A percentile compares a stretch with the other conserved stretches of the same genome.
phyloP scores from a whole-genome alignment of 345 rosid genomes.

The Physaria fendleri region DNA sequence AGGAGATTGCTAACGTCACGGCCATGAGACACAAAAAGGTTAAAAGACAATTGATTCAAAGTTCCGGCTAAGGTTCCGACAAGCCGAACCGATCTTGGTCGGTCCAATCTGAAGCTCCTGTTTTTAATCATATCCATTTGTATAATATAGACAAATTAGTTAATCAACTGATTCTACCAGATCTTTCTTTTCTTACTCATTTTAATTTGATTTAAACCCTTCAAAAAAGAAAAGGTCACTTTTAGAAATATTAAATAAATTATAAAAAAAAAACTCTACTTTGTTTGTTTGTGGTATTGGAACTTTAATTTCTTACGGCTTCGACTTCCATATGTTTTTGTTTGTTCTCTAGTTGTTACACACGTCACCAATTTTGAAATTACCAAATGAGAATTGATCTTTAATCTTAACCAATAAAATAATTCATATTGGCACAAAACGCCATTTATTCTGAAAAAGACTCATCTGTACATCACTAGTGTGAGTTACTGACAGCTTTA shows the following conservation, averaged over 20 bases:
- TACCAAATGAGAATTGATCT: slow-evolving; percentile 5
- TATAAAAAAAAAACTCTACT: background rate
- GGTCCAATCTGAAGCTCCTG: slow-evolving; percentile 29
- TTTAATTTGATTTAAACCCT: background rate
- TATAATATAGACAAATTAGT: slow-evolving; percentile 21
- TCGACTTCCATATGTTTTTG: slow-evolving; percentile 1
- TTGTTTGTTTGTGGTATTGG: slow-evolving; percentile 9
- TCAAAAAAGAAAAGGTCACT: background rate
- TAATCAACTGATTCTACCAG: slow-evolving; percentile 10
- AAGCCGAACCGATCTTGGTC: slow-evolving; percentile 30
- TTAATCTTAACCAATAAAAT: slow-evolving; percentile 4
- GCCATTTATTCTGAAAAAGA: background rate
- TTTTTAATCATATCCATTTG: background rate
- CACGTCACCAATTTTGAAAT: background rate
- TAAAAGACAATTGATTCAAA: slow-evolving; percentile 55
- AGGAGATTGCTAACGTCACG: slow-evolving; percentile 45
- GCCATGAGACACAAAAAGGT: slow-evolving; percentile 47
- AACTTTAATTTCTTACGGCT: slow-evolving; percentile 18
- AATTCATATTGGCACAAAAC: background rate
- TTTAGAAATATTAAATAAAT: background rate
- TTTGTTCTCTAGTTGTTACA: slow-evolving; percentile 5
- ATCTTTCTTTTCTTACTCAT: slow-evolving; percentile 5
- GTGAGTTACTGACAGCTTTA: background rate
- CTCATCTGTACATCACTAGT: background rate
- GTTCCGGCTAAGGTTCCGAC: slow-evolving; percentile 39